Conservation (phyloP, 2,329 filamentous ascomycete genomes). For the Gaeumannomyces sp. region DNA sequence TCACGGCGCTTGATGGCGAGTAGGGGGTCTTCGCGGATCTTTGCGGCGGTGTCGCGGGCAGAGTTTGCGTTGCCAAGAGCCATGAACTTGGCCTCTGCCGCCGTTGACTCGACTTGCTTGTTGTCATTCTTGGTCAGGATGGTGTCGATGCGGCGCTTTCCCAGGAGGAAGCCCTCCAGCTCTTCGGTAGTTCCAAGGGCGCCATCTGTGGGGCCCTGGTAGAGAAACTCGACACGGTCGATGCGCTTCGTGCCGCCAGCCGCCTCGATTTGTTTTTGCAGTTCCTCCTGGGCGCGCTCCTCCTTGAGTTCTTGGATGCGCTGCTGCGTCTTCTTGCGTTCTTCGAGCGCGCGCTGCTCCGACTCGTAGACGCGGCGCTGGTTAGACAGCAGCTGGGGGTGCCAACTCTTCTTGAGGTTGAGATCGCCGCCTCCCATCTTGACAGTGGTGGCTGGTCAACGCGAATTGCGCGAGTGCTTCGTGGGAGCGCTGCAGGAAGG, state of each 20-base stretch:
- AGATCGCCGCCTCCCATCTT: slow-evolving; percentile 86
- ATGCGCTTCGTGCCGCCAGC: slow-evolving; percentile 75
- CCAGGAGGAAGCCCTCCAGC: slow-evolving; percentile 86
- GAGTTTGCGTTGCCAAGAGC: slow-evolving; percentile 65
- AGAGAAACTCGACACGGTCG: slow-evolving; percentile 97
- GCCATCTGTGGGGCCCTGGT: slow-evolving; percentile 75
- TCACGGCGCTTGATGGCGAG: slow-evolving; percentile 91
- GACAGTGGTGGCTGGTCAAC: slow-evolving; percentile 16
- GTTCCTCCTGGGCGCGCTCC: slow-evolving; percentile 85
- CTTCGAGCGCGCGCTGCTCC: slow-evolving; percentile 85
- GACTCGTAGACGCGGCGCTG: slow-evolving; percentile 86
- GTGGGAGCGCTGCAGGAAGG: too few relatives aligned
- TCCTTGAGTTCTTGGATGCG: slow-evolving; percentile 90
- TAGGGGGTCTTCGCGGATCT: slow-evolving; percentile 86
- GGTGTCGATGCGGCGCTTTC: slow-evolving; percentile 86
- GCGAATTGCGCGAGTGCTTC: not conserved
- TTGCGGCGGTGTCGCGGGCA: slow-evolving; percentile 71
- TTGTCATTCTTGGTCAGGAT: slow-evolving; percentile 71
- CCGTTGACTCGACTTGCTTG: slow-evolving; percentile 73
- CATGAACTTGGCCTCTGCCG: slow-evolving; percentile 52
- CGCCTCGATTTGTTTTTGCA: slow-evolving; percentile 82
- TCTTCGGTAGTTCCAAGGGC: slow-evolving; percentile 76
- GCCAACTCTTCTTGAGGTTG: slow-evolving; percentile 93
- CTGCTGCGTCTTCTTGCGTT: slow-evolving; percentile 89
- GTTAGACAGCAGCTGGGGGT: slow-evolving; percentile 85